A percentile compares a stretch with the other conserved stretches of the same genome.
Evolutionary conservation across 805 yeast genomes (phyloP).

Genomic region (Teunomyces tritomae): DNA sequence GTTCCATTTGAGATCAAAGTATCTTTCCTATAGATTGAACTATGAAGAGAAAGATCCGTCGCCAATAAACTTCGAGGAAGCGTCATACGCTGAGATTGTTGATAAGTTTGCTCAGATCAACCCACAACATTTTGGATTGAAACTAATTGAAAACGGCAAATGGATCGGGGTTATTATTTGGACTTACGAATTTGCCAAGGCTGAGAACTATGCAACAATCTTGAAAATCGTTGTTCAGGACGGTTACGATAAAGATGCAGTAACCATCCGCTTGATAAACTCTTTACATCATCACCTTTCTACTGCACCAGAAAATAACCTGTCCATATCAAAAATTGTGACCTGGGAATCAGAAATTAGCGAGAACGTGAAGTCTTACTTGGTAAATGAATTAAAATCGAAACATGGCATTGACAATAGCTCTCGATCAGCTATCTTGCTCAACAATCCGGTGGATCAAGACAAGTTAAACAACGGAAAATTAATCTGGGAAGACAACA

Average conservation of each 20-base stretch:
- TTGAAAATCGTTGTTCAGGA: slow-evolving; percentile 25
- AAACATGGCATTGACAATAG: slow-evolving; percentile 28
- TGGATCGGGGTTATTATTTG: slow-evolving; percentile 32
- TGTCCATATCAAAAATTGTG: slow-evolving; percentile 17
- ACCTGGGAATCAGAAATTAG: slow-evolving; percentile 37
- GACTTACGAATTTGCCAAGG: slow-evolving; percentile 36
- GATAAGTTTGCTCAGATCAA: slow-evolving; percentile 19
- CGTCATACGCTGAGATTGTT: slow-evolving; percentile 16
- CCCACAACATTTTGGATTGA: slow-evolving; percentile 34
- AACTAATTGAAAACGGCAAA: slow-evolving; percentile 16
- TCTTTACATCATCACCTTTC: slow-evolving; percentile 15
- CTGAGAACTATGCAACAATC: slow-evolving; percentile 24
- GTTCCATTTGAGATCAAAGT: slow-evolving; percentile 43
- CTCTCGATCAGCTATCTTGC: slow-evolving; percentile 35
- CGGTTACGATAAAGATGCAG: slow-evolving; percentile 15
- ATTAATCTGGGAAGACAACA: slow-evolving; percentile 41
- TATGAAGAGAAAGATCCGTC: slow-evolving; percentile 10
- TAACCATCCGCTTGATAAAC: slow-evolving; percentile 14
- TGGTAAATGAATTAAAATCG: slow-evolving; percentile 15
- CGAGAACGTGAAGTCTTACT: slow-evolving; percentile 10
- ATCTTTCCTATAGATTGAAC: slow-evolving; percentile 21
- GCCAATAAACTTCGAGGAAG: slow-evolving; percentile 15
- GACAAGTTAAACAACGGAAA: slow-evolving; percentile 20
- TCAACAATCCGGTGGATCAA: slow-evolving; percentile 26
- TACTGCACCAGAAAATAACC: slow-evolving; percentile 11